Percentiles rank a stretch among this genome's conserved stretches.
Evolutionary conservation across 192 early-diverging fungal species (phyloP).

Genomic region (Allomyces macrogynus): DNA sequence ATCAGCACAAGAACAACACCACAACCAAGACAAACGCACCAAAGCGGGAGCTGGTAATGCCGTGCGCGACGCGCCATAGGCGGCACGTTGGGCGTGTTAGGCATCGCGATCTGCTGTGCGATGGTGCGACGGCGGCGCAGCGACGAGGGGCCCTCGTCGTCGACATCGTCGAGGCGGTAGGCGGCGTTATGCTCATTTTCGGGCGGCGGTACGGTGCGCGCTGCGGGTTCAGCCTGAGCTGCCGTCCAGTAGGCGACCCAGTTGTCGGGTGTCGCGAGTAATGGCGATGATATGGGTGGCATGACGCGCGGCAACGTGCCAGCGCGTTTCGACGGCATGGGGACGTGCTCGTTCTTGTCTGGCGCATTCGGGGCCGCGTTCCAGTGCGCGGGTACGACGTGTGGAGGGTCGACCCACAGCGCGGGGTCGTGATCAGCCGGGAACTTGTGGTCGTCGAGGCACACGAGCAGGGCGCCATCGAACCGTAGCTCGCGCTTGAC

Average conservation of each 20-base stretch:
- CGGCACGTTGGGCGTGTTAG: background rate
- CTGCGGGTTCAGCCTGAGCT: background rate
- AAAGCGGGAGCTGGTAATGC: background rate
- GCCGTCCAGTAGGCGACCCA: background rate
- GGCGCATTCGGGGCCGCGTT: background rate
- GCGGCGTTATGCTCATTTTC: background rate
- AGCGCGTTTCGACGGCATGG: background rate
- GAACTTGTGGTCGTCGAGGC: background rate
- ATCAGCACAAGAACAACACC: background rate
- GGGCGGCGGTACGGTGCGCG: background rate
- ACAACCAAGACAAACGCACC: background rate
- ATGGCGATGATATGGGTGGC: background rate
- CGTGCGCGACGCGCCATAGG: background rate
- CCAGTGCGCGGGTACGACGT: background rate
- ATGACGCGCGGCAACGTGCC: background rate
- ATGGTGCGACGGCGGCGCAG: background rate
- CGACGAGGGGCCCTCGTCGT: background rate
- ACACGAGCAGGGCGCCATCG: background rate
- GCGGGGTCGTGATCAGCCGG: background rate
- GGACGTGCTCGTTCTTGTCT: no score
- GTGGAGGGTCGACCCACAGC: background rate
- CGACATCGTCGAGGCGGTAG: background rate
- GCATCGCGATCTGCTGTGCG: background rate
- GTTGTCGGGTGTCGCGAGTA: background rate
- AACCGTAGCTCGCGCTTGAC: background rate